Percentiles rank a stretch among this genome's conserved stretches.
Conservation (phyloP, 306 rosid species). For the Pachyrhizus erosus region DNA sequence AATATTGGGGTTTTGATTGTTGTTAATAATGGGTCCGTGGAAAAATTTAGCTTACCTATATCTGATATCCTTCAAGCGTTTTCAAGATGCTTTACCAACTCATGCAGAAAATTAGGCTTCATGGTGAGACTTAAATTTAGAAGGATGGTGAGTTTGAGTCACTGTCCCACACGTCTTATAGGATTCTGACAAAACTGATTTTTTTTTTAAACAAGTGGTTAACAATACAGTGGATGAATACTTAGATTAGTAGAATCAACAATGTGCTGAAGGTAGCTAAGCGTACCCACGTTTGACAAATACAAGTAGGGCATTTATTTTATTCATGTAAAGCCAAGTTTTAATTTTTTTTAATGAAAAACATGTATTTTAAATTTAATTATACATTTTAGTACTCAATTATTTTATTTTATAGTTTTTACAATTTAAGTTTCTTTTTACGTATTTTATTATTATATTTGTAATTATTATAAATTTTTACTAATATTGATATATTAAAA, state of each 20-base stretch:
- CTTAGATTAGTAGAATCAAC: background rate
- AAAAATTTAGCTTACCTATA: background rate
- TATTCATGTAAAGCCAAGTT: background rate
- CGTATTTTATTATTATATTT: too few species aligned
- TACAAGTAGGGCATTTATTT: background rate
- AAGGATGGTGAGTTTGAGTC: constrained; percentile 1
- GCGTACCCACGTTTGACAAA: background rate
- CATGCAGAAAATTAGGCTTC: background rate
- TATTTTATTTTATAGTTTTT: too few species aligned
- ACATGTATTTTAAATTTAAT: too few species aligned
- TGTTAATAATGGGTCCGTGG: background rate
- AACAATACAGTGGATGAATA: background rate
- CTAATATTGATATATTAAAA: too few species aligned
- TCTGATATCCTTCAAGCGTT: background rate
- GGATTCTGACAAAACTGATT: background rate
- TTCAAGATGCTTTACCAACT: constrained; percentile 32
- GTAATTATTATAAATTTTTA: too few species aligned
- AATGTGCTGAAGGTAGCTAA: background rate
- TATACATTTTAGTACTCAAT: too few species aligned
- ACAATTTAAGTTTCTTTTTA: too few species aligned
- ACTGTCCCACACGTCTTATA: background rate
- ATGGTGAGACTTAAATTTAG: background rate
- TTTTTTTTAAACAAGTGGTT: background rate
- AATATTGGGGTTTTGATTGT: background rate
- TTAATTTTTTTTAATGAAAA: background rate